phyloP scores from a whole-genome alignment of 225 moss, liverwort and hornwort species.

The Physcomitrellopsis africana region DNA sequence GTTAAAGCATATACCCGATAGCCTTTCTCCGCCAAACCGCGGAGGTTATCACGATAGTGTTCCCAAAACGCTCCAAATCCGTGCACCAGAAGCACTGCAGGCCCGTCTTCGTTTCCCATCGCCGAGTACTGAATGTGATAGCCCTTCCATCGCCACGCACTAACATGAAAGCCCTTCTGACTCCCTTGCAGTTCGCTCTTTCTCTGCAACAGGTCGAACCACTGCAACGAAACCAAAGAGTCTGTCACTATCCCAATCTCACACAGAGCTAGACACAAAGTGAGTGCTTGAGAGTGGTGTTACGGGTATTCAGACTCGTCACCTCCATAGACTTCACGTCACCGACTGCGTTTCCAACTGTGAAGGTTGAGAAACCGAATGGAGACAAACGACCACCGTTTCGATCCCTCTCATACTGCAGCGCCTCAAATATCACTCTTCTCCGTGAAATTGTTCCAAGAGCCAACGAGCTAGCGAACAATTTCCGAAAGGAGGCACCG shows the following conservation, averaged over 20 bases:
- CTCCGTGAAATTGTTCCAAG: slow-evolving; percentile 85
- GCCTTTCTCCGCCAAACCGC: slow-evolving; percentile 77
- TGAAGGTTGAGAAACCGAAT: slow-evolving; percentile 86
- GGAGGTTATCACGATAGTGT: slow-evolving; percentile 87
- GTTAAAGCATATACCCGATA: slow-evolving; percentile 91
- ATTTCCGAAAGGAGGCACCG: slow-evolving; percentile 83
- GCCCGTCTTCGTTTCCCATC: slow-evolving; percentile 68
- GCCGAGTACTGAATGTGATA: slow-evolving; percentile 92
- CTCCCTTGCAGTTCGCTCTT: slow-evolving; percentile 77
- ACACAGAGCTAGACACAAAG: neutral
- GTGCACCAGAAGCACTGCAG: slow-evolving; percentile 89
- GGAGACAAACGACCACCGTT: slow-evolving; percentile 92
- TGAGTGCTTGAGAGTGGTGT: neutral
- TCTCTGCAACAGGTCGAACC: slow-evolving; percentile 84
- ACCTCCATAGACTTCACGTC: slow-evolving; percentile 93
- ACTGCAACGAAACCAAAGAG: slow-evolving; percentile 49
- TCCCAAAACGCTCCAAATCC: slow-evolving; percentile 99
- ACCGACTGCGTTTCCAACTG: slow-evolving; percentile 75
- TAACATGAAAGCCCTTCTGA: slow-evolving; percentile 65
- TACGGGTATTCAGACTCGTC: slow-evolving; percentile 9
- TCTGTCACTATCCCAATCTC: slow-evolving; percentile 24
- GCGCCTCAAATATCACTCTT: slow-evolving; percentile 76
- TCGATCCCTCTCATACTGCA: slow-evolving; percentile 91
- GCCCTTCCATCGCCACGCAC: slow-evolving; percentile 91
- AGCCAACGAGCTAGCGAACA: slow-evolving; percentile 74